Evolutionary conservation across 805 yeast genomes (phyloP).

Genomic region (Ogataea methanolica): DNA sequence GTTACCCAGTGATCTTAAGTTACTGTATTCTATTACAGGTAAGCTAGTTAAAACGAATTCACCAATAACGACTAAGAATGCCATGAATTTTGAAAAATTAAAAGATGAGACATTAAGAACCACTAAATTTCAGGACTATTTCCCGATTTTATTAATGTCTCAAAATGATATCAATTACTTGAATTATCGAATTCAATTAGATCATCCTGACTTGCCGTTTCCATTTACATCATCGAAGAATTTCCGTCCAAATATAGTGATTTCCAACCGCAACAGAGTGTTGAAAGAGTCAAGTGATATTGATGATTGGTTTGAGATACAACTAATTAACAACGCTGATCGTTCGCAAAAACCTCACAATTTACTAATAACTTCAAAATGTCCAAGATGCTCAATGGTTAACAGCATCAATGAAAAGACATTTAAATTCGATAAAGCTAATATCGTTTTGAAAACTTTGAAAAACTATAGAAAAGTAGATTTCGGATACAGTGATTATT

Average conservation of each 20-base stretch:
- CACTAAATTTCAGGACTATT: constrained; percentile 26
- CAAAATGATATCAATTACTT: constrained; percentile 18
- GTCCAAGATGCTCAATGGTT: constrained; percentile 23
- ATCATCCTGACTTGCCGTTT: not conserved
- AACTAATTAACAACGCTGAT: constrained; percentile 6
- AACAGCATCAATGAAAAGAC: constrained; percentile 20
- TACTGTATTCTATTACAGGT: constrained; percentile 21
- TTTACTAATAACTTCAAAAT: constrained; percentile 25
- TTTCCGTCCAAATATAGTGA: constrained; percentile 23
- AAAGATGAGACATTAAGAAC: constrained; percentile 11
- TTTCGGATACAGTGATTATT: constrained; percentile 9
- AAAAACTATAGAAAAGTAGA: constrained; percentile 21
- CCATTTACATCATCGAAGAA: constrained; percentile 5
- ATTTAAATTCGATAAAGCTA: constrained; percentile 12
- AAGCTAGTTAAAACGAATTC: constrained; percentile 22
- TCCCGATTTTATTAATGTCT: constrained; percentile 21
- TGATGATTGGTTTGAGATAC: constrained; percentile 22
- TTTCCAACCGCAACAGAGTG: constrained; percentile 4
- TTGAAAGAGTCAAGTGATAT: constrained; percentile 15
- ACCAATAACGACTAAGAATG: constrained; percentile 11
- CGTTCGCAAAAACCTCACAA: constrained; percentile 1
- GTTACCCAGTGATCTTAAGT: constrained; percentile 9
- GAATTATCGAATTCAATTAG: constrained; percentile 4
- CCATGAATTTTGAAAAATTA: not conserved
- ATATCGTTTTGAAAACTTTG: constrained; percentile 18